phyloP scores from a whole-genome alignment of 345 rosid genomes.

The rapeseed (Brassica napus) region Da-Ae NC_063437.1:20466501-20467000 shows the following conservation, averaged over 20 bases:
- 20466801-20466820: too few relatives aligned
- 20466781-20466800: constrained; percentile 17
- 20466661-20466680: neutral
- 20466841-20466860: too few relatives aligned
- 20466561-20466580: neutral
- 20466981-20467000: neutral
- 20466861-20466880: too few relatives aligned
- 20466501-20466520: neutral
- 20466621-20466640: neutral
- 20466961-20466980: neutral
- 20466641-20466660: neutral
- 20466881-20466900: too few relatives aligned
- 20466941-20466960: too few relatives aligned
- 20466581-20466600: neutral
- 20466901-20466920: too few relatives aligned
- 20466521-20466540: neutral
- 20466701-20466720: neutral
- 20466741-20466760: constrained; percentile 21
- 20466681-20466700: neutral
- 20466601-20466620: neutral
- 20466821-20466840: too few relatives aligned
- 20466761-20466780: constrained; percentile 39
- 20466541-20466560: neutral
- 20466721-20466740: neutral
- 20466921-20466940: too few relatives aligned